phyloP scores from a whole-genome alignment of 371 early-diverging fungal genomes.

The Basidiobolus heterosporus region DNA sequence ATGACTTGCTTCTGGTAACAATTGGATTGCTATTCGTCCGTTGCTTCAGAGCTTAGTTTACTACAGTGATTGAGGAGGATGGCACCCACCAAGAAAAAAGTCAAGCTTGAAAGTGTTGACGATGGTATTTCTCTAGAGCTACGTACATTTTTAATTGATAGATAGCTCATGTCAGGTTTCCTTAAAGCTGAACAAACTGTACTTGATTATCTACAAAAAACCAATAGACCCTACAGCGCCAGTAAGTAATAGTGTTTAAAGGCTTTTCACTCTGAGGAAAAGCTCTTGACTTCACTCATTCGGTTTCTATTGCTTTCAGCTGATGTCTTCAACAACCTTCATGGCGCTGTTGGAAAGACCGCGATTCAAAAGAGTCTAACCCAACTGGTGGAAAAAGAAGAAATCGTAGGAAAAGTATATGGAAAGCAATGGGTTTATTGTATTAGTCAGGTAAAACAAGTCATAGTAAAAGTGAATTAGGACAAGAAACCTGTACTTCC shows the following conservation, averaged over 20 bases:
- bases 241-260: conserved; percentile 4
- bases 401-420: conserved; percentile 14
- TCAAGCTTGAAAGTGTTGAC: too few relatives aligned
- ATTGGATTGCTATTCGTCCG: too few relatives aligned
- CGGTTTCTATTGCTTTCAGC: conserved; percentile 2
- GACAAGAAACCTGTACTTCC: background rate
- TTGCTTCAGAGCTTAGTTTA: too few relatives aligned
- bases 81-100: too few relatives aligned
- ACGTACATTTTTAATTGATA: too few relatives aligned
- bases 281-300: background rate
- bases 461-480: conserved; percentile 4
- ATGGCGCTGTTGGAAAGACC: conserved; percentile 13
- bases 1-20: too few relatives aligned
- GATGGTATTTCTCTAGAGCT: too few relatives aligned
- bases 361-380: conserved; percentile 14
- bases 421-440: conserved; percentile 29
- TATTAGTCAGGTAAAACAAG: conserved; percentile 16
- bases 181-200: conserved; percentile 10
- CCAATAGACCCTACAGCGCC: conserved; percentile 14
- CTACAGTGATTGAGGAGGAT: too few relatives aligned
- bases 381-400: conserved; percentile 13
- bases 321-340: conserved; percentile 29
- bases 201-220: conserved; percentile 10
- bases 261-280: too few relatives aligned
- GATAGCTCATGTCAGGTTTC: background rate